Evolutionary conservation across 1,284 basidiomycete genomes (phyloP), one percentile per base, ranked within the genome.

Genomic region (Cryptococcus hybrid): DNA sequence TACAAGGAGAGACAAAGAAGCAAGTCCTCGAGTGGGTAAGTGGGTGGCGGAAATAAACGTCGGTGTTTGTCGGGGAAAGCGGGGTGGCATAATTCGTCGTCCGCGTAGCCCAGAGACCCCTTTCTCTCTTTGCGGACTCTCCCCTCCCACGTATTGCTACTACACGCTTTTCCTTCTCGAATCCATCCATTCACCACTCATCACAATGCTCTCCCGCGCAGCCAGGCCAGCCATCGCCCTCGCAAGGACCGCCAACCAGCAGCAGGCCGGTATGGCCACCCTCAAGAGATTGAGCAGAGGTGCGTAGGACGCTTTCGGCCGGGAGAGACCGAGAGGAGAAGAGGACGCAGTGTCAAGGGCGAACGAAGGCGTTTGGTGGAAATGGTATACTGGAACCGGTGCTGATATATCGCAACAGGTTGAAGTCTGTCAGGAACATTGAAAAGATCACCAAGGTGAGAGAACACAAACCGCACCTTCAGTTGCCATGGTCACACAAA

Each of bases 401-500:
- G 43, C 47, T 48, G n/a, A 54, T 44, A 42, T 15, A 42, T 5
- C 15, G 18, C 15, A 36, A 24, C 62, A 78, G 77, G 58, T 68
- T 79, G 63, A 97, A 98, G 86, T 96, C 92, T 57, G 95, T 98
- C 76, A 85, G 85, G 79, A 98, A 96, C 82, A 96, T 96, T 76
- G 91, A 95, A 85, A 96, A 97, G 89, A 97, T 96, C 83, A 97
- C 93, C 65, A 94, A 95, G 84, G 91, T 93, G 71, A 61, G 86
- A 79, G 13, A 24, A 24, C 24, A 24, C 24, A 24, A 24, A 24
- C 24, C 24, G 24, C 24, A 24, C 24, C 24, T 24, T 24, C 24
- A 24, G 24, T 24, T 24, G 24, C 24, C 24, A 24, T 24, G 11
- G 7, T 24, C 24, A 24, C 24, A 24, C 24, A 24, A 24, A 24